Evolutionary conservation across 2,329 filamentous ascomycete genomes (phyloP), one percentile per base, ranked within the genome.

Genomic region (Biscogniauxia mediterranea): DNA sequence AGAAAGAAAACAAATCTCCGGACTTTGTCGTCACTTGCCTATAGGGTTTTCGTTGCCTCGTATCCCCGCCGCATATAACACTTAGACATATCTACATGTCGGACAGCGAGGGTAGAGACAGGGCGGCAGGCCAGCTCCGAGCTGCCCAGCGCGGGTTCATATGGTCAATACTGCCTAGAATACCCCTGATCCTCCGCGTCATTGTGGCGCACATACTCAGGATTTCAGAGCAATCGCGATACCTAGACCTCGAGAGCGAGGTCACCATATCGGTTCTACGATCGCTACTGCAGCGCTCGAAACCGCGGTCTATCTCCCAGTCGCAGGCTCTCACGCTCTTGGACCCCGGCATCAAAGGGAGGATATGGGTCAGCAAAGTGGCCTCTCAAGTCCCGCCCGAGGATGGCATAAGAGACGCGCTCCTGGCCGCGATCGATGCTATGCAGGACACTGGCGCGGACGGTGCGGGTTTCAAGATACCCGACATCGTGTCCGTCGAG

Each of bases 341-440:
- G 23, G 73, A 75, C 26, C 69, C 71, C 1, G 72, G 73, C n/a
- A 66, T 96, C 71, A 93, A 91, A 72, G 92, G 92, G 3, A 85
- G 84, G 52, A 86, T 95, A 66, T 97, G 93, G 93, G 82, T 96
- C 23, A 89, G 88, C 69, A 89, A 86, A 58, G 88, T 90, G 51
- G 84, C 83, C 0, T 78, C 92, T 17, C 84, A 86, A 0, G 77
- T 78, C 2, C 89, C 88, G 0, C 79, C 84, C 60, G 85, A 79
- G 73, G 81, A 71, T 69, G 83, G 80, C 51, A 72, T 88, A 15
- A 77, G 83, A n/a, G 81, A 89, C 52, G 79, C 82, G 1, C 70
- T 93, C 25, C 77, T 86, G 64, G 76, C 77, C 28, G 83, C 83
- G 3, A 85, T 93, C 52, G 78, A 85, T 23, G 79, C 78, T 1